Conservation (phyloP, 2,329 filamentous ascomycete genomes). For the Aureobasidium subglaciale region DNA sequence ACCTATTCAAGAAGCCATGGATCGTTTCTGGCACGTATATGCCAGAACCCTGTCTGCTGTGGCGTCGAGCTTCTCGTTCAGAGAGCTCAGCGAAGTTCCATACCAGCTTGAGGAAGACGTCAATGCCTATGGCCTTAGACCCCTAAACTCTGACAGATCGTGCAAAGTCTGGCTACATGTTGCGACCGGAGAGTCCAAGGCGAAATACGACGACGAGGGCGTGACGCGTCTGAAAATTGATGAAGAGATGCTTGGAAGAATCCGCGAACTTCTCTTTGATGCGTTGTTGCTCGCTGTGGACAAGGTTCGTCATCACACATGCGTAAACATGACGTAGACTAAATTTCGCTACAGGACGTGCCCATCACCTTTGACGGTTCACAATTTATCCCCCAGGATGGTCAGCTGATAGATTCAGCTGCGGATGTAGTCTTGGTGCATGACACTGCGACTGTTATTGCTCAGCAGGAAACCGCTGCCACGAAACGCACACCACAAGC, state of each 20-base stretch:
- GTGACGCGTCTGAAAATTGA: constrained; percentile 50
- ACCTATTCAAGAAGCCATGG: constrained; percentile 49
- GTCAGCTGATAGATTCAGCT: not conserved
- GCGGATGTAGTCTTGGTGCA: no score
- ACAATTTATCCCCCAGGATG: constrained; percentile 34
- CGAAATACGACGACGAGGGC: constrained; percentile 43
- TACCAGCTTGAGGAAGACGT: constrained; percentile 65
- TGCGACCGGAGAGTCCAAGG: constrained; percentile 40
- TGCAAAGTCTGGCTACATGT: constrained; percentile 46
- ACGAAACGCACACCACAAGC: not conserved
- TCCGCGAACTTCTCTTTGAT: constrained; percentile 45
- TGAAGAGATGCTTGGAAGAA: constrained; percentile 59
- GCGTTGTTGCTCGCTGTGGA: constrained; percentile 47
- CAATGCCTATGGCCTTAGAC: constrained; percentile 58
- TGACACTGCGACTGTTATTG: not conserved
- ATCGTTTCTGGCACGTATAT: constrained; percentile 59
- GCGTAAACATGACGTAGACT: constrained; percentile 16
- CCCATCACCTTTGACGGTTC: constrained; percentile 17
- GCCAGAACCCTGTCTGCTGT: constrained; percentile 44
- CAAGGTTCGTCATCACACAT: constrained; percentile 6
- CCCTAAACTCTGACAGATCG: constrained; percentile 46
- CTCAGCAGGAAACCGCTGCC: not conserved
- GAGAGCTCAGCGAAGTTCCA: constrained; percentile 47
- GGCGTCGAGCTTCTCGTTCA: constrained; percentile 53
- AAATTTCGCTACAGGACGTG: not conserved